Evolutionary conservation across 177 flowering plant genomes (phyloP), one percentile per base, ranked within the genome.

Genomic region (Tripterygium wilfordii): DNA sequence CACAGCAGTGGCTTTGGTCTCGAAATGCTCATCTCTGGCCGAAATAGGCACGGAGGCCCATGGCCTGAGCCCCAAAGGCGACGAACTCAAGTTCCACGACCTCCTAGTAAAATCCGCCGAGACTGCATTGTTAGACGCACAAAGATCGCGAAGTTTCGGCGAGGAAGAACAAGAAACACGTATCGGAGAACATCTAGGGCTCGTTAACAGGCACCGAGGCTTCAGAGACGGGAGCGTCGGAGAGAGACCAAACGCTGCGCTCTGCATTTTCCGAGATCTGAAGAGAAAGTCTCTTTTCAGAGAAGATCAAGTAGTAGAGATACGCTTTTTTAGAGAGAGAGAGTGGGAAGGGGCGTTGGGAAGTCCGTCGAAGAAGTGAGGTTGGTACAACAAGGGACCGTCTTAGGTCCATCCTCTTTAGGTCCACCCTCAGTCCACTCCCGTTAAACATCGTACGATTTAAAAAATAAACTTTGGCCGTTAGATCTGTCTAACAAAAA

Each of bases 251-350:
- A 79, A 41, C 1, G 80, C 75, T 0, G 67, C 26, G 74, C 76
- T 65, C 71, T 77, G 80, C 89, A 87, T 87, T 60, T 67, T 71
- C n/a, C 14, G 57, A 35, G 53, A 58, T 39, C 51, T 28, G 55
- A 50, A 54, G n/a, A 27, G 54, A 42, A 35, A 39, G 51, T 36
- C 40, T 24, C 0, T 13, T 13, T 13, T 21, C 53, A 19, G 51
- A 26, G 58, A 42, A 51, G n/a, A n/a, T n/a, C n/a, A 36, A 44
- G 15, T 7, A 30, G 33, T 30, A 30, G 33, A 6, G 8, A 7
- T 30, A 30, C 33, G 33, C 33, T 30, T 30, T 7, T 31, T 15
- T 16, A 27, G 53, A 31, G 29, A 18, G 19, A 33, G 45, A 36
- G 22, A 30, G 1, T 18, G 7, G 13, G 29, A 15, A 23, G 20